Evolutionary conservation across 2,329 filamentous ascomycete species (phyloP), one percentile per base, ranked within the genome.

Genomic region (Verticillium dahliae): DNA sequence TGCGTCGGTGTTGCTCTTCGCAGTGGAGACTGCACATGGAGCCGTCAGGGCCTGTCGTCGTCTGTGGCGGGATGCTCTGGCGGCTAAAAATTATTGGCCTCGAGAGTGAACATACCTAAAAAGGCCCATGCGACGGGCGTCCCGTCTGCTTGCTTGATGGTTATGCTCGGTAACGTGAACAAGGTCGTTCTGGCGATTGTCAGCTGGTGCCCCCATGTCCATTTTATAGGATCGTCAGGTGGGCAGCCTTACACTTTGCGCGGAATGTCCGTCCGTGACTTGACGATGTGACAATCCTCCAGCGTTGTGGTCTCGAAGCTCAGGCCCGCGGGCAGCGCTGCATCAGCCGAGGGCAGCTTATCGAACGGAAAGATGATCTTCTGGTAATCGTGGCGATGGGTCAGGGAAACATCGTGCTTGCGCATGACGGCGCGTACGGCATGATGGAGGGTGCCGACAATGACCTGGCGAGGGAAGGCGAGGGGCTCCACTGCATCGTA

Each of bases 71-170:
- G 27, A 31, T 31, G 4, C 27, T 5, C 27, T 4, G 11, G 52
- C 10, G 27, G 18, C 11, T 13, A 11, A 34, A 13, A 3, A 33
- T 4, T 31, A 2, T 18, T 11, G 38, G 35, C 15, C 9, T 45
- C 15, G 15, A 7, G 2, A 38, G 15, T 18, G 9, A 2, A 57
- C 66, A 35, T 61, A 78, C 80, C 79, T 4, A 85, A 69, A 58
- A 91, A 89, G 0, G 81, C 83, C 89, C 89, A 91, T 0, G 87
- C 85, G 5, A 90, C 74, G 0, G 82, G 79, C 1, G 74, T 80
- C 1, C 76, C 78, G 18, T 81, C 77, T 1, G 72, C 68, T 0
- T 76, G 69, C 59, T 80, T 79, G 22, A 86, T 72, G 1, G 78
- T 75, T 41, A 78, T 70, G 63, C 77, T 84, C 2, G 81, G 81